Conservation (phyloP, 768 basidiomycete genomes). For the Suillus occidentalis region DNA sequence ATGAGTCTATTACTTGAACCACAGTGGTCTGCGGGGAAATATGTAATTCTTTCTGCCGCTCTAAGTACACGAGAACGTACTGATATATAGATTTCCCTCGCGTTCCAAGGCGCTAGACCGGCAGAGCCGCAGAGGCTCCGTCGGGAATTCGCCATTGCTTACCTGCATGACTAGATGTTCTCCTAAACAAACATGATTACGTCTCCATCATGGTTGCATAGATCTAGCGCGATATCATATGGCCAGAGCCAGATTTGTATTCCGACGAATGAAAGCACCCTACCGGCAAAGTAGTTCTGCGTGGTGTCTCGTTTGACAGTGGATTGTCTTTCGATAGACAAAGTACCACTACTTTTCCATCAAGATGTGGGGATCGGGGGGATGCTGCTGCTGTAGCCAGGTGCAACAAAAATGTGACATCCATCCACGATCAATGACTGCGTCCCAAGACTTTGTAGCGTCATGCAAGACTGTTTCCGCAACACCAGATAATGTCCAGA, state of each 20-base stretch:
- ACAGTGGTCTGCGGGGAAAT: conserved; percentile 29
- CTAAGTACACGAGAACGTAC: conserved; percentile 18
- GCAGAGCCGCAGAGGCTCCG: conserved; percentile 15
- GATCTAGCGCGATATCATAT: conserved; percentile 42
- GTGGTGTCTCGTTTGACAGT: neutral
- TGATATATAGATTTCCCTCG: conserved; percentile 40
- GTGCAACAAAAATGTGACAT: conserved; percentile 50
- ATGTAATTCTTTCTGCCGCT: neutral
- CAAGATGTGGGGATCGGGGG: conserved; percentile 47
- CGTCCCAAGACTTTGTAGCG: conserved; percentile 41
- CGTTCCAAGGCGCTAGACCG: conserved; percentile 32
- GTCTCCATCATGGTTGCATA: conserved; percentile 28
- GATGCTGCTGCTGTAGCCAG: conserved; percentile 49
- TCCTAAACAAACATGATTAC: conserved; percentile 24
- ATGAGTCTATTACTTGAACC: conserved; percentile 45
- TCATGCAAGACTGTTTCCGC: conserved; percentile 34
- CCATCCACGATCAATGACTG: conserved; percentile 34
- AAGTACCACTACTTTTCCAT: conserved; percentile 37
- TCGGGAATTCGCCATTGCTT: conserved; percentile 24
- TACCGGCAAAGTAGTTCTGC: conserved; percentile 52
- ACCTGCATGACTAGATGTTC: conserved; percentile 15
- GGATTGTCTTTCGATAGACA: neutral
- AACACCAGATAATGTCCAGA: conserved; percentile 54
- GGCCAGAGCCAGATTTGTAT: conserved; percentile 45
- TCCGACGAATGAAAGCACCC: conserved; percentile 51